phyloP scores from a whole-genome alignment of 805 yeast genomes.

The Teunomyces barrocoloradensis region DNA sequence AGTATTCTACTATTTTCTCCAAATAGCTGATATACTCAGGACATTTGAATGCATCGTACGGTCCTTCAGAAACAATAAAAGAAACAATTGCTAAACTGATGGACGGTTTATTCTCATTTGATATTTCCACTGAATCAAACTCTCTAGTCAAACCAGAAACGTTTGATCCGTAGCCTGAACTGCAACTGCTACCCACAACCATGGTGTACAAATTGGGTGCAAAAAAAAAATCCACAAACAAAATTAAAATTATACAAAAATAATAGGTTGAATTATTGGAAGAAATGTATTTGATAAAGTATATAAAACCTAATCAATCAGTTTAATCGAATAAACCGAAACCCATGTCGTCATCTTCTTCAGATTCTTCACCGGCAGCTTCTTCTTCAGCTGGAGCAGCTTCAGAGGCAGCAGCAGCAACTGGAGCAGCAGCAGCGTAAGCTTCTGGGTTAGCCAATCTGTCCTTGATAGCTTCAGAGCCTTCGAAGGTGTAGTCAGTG shows the following conservation, averaged over 20 bases:
- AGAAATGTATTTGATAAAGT: slow-evolving; percentile 2
- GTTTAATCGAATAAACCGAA: slow-evolving; percentile 97
- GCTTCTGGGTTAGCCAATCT: slow-evolving; percentile 99
- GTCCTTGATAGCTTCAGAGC: slow-evolving; percentile 98
- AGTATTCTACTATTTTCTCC: background rate
- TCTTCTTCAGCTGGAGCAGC: slow-evolving; percentile 66
- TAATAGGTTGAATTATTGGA: background rate
- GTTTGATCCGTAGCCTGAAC: background rate
- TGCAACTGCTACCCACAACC: background rate
- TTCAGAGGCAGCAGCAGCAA: slow-evolving; percentile 75
- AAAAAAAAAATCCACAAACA: background rate
- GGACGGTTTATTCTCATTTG: background rate
- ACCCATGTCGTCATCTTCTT: slow-evolving; percentile 88
- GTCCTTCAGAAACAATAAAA: background rate
- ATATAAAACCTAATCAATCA: slow-evolving; percentile 3
- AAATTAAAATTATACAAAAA: background rate
- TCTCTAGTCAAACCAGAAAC: background rate
- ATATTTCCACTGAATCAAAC: background rate
- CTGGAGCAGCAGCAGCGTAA: slow-evolving; percentile 99
- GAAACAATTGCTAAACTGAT: background rate
- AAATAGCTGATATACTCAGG: background rate
- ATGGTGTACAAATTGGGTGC: slow-evolving; percentile 1
- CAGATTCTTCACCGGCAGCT: slow-evolving; percentile 69
- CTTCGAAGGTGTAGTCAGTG: slow-evolving; percentile 98
- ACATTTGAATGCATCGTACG: slow-evolving; percentile 1